Conservation (phyloP, 371 early-diverging fungal species). For the Choanephora cucurbitarum region DNA sequence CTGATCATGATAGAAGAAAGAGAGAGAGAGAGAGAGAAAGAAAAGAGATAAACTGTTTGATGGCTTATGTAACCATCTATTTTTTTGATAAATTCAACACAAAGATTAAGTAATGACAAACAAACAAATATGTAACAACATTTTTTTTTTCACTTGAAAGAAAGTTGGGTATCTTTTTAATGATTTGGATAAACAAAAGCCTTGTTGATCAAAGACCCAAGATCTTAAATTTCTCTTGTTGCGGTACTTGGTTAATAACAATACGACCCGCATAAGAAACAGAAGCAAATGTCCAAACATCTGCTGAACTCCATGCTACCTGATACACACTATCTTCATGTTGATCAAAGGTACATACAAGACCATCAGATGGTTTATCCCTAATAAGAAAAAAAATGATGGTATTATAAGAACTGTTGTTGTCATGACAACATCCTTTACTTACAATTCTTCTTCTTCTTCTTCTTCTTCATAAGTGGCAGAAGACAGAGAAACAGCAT, state of each 20-base stretch:
- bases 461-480: constrained; percentile 55
- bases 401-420: no score
- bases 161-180: constrained; percentile 62
- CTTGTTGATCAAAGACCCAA: constrained; percentile 63
- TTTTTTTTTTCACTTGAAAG: constrained; percentile 62
- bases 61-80: no score
- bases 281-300: constrained; percentile 95
- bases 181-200: no score
- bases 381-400: no score
- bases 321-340: constrained; percentile 93
- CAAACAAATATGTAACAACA: constrained; percentile 61
- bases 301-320: constrained; percentile 85
- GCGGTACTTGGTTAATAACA: constrained; percentile 86
- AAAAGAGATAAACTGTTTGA: no score
- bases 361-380: constrained; percentile 74
- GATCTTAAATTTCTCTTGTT: constrained; percentile 88
- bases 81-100: no score
- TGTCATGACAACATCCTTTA: no score
- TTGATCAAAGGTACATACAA: constrained; percentile 82
- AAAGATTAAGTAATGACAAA: no score
- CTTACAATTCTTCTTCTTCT: constrained; percentile 27
- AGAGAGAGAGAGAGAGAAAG: no score
- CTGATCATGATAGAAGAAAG: no score
- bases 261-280: constrained; percentile 91
- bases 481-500: constrained; percentile 81